phyloP scores from a whole-genome alignment of 179 eudicot species.

The Spinacia oleracea region DNA sequence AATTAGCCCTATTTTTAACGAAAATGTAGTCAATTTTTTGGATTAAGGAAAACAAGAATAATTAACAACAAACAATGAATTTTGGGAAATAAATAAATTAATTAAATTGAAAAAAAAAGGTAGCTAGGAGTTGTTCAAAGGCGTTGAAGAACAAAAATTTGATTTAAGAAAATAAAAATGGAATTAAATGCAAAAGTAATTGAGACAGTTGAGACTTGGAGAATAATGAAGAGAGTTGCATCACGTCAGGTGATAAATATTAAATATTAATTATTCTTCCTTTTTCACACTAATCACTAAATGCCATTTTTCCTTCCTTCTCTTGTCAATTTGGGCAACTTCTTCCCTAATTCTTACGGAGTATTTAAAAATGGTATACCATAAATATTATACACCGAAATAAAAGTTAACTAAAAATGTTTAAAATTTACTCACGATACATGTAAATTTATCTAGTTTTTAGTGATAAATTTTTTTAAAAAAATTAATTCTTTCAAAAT shows the following conservation, averaged over 20 bases:
- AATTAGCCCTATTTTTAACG: not conserved
- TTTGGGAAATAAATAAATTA: not conserved
- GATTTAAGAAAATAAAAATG: not conserved
- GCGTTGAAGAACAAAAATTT: conserved; percentile 3
- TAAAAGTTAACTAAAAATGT: no score
- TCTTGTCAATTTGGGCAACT: conserved; percentile 23
- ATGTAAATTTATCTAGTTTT: no score
- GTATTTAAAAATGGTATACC: no score
- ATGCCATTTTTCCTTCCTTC: conserved; percentile 23
- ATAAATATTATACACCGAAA: no score
- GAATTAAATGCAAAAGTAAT: conserved; percentile 36
- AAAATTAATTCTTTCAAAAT: no score
- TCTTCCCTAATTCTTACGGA: no score
- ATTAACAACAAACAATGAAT: not conserved
- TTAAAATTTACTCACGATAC: no score
- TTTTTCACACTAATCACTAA: conserved; percentile 29
- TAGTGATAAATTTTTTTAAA: no score
- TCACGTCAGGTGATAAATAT: conserved; percentile 36
- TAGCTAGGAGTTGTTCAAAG: conserved; percentile 14
- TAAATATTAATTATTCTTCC: conserved; percentile 20
- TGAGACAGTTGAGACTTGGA: conserved; percentile 36
- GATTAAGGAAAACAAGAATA: not conserved
- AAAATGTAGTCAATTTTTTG: not conserved
- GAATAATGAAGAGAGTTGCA: conserved; percentile 16
- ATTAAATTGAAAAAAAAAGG: not conserved